Evolutionary conservation across 1,284 basidiomycete genomes (phyloP).

Genomic region (Puccinia novopanici): DNA sequence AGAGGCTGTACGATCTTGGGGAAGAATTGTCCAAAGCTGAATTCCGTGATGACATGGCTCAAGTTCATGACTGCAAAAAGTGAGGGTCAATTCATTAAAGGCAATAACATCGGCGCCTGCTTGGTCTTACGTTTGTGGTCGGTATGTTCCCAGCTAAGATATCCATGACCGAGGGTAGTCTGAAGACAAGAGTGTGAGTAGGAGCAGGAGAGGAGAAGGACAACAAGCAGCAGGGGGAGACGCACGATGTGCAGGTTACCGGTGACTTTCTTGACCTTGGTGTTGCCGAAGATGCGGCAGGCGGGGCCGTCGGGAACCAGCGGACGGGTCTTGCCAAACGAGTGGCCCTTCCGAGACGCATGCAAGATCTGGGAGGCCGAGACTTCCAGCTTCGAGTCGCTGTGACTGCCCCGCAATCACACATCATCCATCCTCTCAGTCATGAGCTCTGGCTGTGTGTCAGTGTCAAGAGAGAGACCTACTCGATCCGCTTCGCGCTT

Average conservation of each 20-base stretch:
- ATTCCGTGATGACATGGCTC: conserved; percentile 91
- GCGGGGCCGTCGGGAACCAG: conserved; percentile 70
- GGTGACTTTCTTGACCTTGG: conserved; percentile 86
- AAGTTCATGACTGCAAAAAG: conserved; percentile 80
- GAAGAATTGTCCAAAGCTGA: conserved; percentile 94
- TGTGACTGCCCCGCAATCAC: not conserved
- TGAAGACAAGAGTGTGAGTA: conserved; percentile 27
- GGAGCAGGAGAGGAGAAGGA: not conserved
- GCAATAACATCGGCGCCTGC: too few relatives aligned
- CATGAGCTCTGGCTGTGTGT: too few relatives aligned
- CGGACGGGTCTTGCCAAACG: conserved; percentile 72
- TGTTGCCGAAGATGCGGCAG: conserved; percentile 80
- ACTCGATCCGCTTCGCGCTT: conserved; percentile 75
- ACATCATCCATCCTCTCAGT: too few relatives aligned
- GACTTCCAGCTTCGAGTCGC: conserved; percentile 45
- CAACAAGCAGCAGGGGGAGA: not conserved
- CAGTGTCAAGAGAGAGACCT: conserved; percentile 55
- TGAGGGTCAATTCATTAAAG: not conserved
- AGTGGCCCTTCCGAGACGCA: conserved; percentile 12
- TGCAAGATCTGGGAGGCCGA: conserved; percentile 56
- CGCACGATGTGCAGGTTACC: conserved; percentile 62
- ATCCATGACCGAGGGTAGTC: conserved; percentile 92
- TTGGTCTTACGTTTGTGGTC: conserved; percentile 71
- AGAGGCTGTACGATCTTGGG: conserved; percentile 92
- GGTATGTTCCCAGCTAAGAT: conserved; percentile 80